phyloP scores from a whole-genome alignment of 257 asterid species.

The Solanum chaucha region DNA sequence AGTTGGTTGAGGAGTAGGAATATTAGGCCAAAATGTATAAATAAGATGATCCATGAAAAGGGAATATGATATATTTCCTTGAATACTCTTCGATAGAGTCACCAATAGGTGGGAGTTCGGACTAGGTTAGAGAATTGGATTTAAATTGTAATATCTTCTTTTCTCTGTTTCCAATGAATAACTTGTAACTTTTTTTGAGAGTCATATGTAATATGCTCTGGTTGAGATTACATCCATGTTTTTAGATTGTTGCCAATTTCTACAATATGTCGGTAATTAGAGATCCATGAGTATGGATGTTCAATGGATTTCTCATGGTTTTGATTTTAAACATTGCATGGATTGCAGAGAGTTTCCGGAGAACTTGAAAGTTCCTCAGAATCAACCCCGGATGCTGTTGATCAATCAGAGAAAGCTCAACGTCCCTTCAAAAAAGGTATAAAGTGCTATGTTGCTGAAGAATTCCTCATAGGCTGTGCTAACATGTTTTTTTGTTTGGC shows the following conservation, averaged over 20 bases:
- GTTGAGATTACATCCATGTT: neutral
- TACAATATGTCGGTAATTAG: neutral
- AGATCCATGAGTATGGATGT: neutral
- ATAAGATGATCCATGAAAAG: neutral
- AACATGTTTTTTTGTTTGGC: neutral
- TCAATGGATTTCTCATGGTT: neutral
- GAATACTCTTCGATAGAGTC: neutral
- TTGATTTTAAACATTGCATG: neutral
- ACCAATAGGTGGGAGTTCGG: neutral
- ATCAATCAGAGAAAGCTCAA: constrained; percentile 35
- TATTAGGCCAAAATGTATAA: neutral
- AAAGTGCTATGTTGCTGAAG: neutral
- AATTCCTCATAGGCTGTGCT: neutral
- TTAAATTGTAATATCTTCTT: neutral
- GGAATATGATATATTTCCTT: neutral
- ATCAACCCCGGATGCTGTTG: constrained; percentile 38
- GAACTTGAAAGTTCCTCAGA: constrained; percentile 53
- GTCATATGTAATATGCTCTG: neutral
- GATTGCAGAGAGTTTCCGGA: constrained; percentile 59
- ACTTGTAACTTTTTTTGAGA: neutral
- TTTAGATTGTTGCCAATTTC: neutral
- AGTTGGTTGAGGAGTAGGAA: neutral
- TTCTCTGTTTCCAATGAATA: neutral
- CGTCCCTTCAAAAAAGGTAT: constrained; percentile 71
- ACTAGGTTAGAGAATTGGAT: neutral